phyloP scores from a whole-genome alignment of 192 early-diverging fungal genomes.

The Ramicandelaber brevisporus region DNA sequence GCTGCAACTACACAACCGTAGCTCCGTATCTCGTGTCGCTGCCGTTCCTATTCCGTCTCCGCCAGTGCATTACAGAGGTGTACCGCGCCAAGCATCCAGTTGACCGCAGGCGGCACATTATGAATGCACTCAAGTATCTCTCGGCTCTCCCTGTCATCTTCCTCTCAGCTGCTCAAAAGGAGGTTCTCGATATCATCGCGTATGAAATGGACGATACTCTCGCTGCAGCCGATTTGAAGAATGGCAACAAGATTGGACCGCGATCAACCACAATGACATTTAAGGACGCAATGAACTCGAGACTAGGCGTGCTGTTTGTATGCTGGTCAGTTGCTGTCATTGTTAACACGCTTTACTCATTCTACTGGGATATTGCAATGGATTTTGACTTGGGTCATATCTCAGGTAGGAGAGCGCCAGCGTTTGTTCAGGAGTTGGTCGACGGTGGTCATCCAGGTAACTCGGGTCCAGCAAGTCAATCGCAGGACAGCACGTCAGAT shows the following conservation, averaged over 20 bases:
- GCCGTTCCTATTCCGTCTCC: slow-evolving; percentile 17
- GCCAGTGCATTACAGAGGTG: slow-evolving; percentile 18
- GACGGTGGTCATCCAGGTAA: slow-evolving; percentile 1
- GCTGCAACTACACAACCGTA: slow-evolving; percentile 4
- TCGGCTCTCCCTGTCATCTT: slow-evolving; percentile 27
- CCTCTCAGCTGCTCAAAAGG: slow-evolving; percentile 10
- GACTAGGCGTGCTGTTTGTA: slow-evolving; percentile 3
- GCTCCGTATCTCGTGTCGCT: slow-evolving; percentile 9
- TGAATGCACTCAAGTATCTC: slow-evolving; percentile 81
- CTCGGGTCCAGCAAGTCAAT: neutral
- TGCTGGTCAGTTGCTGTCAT: slow-evolving; percentile 38
- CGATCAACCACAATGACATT: neutral
- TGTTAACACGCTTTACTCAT: slow-evolving; percentile 76
- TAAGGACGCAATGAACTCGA: slow-evolving; percentile 5
- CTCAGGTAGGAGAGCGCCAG: slow-evolving; percentile 10
- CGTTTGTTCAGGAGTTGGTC: slow-evolving; percentile 3
- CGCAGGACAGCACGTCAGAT: neutral
- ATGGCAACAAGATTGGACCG: neutral
- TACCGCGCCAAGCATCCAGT: slow-evolving; percentile 6
- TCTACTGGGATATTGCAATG: slow-evolving; percentile 87
- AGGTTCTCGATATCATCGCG: neutral
- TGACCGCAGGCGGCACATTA: slow-evolving; percentile 39
- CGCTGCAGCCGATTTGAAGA: neutral
- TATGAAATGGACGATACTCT: neutral
- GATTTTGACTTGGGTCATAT: slow-evolving; percentile 56